These are phyloP conservation scores for Solanum tarijense DNA, from an alignment of 257 asterid genomes.

Conservation along the genomic window DNA sequence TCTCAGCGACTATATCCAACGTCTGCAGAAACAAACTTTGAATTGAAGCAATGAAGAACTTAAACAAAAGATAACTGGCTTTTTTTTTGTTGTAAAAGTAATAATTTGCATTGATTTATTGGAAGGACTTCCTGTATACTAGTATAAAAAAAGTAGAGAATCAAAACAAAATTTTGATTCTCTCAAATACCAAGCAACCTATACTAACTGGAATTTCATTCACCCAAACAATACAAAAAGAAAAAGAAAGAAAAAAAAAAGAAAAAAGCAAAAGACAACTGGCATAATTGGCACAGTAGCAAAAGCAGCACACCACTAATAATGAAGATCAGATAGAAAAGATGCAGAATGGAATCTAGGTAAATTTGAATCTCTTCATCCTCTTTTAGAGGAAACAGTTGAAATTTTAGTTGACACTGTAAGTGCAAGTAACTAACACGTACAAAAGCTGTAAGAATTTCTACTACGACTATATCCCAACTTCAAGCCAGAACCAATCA, in stretches of 20 bases:
- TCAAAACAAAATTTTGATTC: neutral
- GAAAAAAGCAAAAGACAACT: neutral
- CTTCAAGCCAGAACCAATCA: neutral
- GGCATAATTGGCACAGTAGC: neutral
- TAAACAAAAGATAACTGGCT: neutral
- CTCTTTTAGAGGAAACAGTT: neutral
- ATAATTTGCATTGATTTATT: neutral
- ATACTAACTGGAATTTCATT: neutral
- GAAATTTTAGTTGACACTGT: neutral
- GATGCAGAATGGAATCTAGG: neutral
- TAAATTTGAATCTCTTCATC: neutral
- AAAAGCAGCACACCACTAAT: neutral
- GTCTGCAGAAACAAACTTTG: conserved; percentile 39
- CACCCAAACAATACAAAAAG: neutral
- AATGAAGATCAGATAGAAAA: neutral
- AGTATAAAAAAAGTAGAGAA: neutral
- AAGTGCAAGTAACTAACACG: neutral
- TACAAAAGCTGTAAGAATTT: neutral
- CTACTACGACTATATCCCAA: neutral
- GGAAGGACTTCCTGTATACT: neutral
- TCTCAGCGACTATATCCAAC: conserved; percentile 89
- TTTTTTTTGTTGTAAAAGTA: neutral
- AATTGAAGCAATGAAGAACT: conserved; percentile 1
- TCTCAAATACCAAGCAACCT: neutral
- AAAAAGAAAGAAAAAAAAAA: neutral